Percentiles rank a stretch among this genome's conserved stretches.
phyloP scores from a whole-genome alignment of 768 basidiomycete species.

The Boletellus sp. region DNA sequence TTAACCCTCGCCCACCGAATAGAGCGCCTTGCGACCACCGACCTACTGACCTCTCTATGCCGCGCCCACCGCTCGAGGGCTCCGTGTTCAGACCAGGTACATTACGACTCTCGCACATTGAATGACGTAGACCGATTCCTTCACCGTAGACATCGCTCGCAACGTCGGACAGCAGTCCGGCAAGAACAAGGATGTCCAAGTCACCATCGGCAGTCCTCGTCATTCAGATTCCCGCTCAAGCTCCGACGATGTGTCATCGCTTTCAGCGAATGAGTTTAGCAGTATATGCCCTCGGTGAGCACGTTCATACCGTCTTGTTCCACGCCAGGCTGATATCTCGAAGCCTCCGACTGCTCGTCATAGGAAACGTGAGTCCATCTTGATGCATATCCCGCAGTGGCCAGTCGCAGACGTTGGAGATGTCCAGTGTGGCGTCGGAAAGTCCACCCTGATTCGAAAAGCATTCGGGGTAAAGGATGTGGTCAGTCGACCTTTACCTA shows the following conservation, averaged over 20 bases:
- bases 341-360: not conserved
- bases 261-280: too few species aligned
- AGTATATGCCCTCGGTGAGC: not conserved
- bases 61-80: not conserved
- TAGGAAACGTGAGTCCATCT: not conserved
- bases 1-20: too few species aligned
- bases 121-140: not conserved
- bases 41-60: not conserved
- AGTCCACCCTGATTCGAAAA: not conserved
- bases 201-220: not conserved
- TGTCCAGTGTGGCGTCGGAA: not conserved
- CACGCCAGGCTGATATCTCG: not conserved
- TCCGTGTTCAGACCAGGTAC: not conserved
- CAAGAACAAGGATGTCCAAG: not conserved
- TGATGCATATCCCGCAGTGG: not conserved
- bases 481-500: not conserved
- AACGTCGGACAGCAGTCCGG: not conserved
- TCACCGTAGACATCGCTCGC: not conserved
- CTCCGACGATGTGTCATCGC: not conserved
- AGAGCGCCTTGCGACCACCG: not conserved
- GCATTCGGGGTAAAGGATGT: not conserved
- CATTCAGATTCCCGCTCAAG: not conserved
- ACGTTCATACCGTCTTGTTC: not conserved
- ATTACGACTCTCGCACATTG: not conserved
- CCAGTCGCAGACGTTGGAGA: not conserved